These are phyloP conservation scores for Lentinula novae-zelandiae DNA, from an alignment of 1,284 basidiomycete genomes.

Conservation along the genomic window DNA sequence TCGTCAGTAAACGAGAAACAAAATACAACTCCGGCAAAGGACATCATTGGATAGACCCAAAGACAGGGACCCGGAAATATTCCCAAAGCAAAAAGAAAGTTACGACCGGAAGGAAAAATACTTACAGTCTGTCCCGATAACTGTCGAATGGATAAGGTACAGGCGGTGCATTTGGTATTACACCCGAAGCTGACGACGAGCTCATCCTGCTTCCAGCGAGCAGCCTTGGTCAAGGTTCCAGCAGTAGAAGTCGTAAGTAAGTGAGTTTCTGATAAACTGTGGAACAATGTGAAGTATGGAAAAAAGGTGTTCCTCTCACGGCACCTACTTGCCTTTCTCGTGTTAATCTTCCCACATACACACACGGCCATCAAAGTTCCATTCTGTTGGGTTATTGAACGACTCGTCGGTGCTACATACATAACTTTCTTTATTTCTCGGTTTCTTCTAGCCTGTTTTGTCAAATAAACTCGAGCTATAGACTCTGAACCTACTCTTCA, in stretches of 20 bases:
- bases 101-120: conserved; percentile 9
- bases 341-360: not conserved
- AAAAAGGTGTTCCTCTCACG: not conserved
- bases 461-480: too few relatives aligned
- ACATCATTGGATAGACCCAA: conserved; percentile 17
- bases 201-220: not conserved
- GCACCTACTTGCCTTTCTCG: not conserved
- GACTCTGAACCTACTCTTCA: not conserved
- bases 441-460: not conserved
- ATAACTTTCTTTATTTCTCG: not conserved
- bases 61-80: conserved; percentile 26
- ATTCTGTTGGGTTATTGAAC: not conserved
- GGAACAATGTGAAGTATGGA: not conserved
- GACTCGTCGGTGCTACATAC: too few relatives aligned
- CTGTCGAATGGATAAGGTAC: conserved; percentile 13
- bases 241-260: not conserved
- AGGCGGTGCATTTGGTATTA: conserved; percentile 8
- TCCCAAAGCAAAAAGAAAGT: conserved; percentile 5
- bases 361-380: not conserved
- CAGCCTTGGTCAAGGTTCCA: not conserved
- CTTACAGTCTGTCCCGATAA: conserved; percentile 35
- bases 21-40: conserved; percentile 6
- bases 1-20: conserved; percentile 11
- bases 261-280: not conserved
- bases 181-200: not conserved